A percentile compares a stretch with the other conserved stretches of the same genome.
phyloP scores from a whole-genome alignment of 306 rosid genomes.

The Sechiopsis laciniata region DNA sequence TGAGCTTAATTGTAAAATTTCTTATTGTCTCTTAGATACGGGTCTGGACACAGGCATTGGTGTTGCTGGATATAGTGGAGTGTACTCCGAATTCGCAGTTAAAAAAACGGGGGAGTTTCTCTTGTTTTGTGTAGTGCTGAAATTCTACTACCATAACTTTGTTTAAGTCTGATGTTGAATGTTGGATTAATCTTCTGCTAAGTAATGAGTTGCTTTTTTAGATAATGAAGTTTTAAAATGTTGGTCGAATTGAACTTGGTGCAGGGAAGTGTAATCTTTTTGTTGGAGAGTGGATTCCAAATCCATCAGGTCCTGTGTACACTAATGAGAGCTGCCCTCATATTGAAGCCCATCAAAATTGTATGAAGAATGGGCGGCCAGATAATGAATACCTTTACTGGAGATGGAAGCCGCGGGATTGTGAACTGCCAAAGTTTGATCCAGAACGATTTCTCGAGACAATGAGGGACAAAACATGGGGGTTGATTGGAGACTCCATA shows the following conservation, averaged over 20 bases:
- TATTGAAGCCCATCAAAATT: constrained; percentile 81
- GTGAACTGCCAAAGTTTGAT: constrained; percentile 59
- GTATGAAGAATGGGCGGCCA: constrained; percentile 82
- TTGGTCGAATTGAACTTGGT: constrained; percentile 2
- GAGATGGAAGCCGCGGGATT: constrained; percentile 77
- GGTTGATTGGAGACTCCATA: constrained; percentile 86
- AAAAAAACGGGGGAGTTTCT: neutral
- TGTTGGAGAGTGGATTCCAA: constrained; percentile 74
- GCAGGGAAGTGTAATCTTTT: constrained; percentile 73
- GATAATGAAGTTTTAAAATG: constrained; percentile 1
- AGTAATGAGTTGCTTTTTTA: neutral
- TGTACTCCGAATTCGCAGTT: too few relatives aligned
- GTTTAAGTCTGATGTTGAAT: neutral
- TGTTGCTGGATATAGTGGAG: too few relatives aligned
- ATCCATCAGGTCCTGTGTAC: constrained; percentile 57
- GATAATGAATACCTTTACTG: constrained; percentile 63
- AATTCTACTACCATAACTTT: neutral
- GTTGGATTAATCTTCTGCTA: neutral
- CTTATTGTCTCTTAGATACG: too few relatives aligned
- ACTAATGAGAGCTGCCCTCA: constrained; percentile 63
- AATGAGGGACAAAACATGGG: constrained; percentile 82
- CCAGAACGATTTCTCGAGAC: constrained; percentile 52
- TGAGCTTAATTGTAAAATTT: too few relatives aligned
- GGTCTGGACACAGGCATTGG: too few relatives aligned
- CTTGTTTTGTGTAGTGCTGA: neutral